Percentiles rank a stretch among this genome's conserved stretches.
Evolutionary conservation across 208 protist genomes (phyloP).

Genomic region (Trypanosoma platydactyli): DNA sequence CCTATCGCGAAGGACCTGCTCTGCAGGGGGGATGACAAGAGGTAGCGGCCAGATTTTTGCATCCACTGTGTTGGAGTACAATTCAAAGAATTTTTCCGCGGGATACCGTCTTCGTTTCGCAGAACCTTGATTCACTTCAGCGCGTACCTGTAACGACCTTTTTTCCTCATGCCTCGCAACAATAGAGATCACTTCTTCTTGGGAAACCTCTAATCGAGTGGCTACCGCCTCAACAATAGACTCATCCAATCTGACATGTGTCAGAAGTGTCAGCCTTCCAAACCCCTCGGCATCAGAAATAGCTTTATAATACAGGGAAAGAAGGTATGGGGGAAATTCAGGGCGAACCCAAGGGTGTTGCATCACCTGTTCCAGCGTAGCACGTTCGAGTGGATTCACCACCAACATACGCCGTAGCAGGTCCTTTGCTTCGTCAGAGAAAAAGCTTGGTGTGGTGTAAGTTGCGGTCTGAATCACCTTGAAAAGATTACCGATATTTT

Average conservation of each 20-base stretch:
- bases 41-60: constrained; percentile 80
- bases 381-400: constrained; percentile 78
- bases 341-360: constrained; percentile 79
- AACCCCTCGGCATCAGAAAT: constrained; percentile 65
- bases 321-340: constrained; percentile 60
- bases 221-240: constrained; percentile 59
- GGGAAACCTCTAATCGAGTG: constrained; percentile 50
- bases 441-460: constrained; percentile 44
- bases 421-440: constrained; percentile 55
- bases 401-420: constrained; percentile 70
- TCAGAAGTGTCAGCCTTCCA: constrained; percentile 32
- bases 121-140: constrained; percentile 14
- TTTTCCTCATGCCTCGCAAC: constrained; percentile 56
- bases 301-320: constrained; percentile 68
- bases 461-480: constrained; percentile 75
- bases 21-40: constrained; percentile 65
- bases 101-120: constrained; percentile 48
- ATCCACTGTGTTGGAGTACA: constrained; percentile 73
- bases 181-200: constrained; percentile 46
- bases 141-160: constrained; percentile 44
- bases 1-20: constrained; percentile 67
- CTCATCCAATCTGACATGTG: constrained; percentile 54
- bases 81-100: constrained; percentile 65
- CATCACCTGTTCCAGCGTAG: constrained; percentile 89
- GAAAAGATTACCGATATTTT: constrained; percentile 65